Percentiles rank a stretch among this genome's conserved stretches.
phyloP scores from a whole-genome alignment of 2,329 filamentous ascomycete genomes.

The Fusarium domesticum region DNA sequence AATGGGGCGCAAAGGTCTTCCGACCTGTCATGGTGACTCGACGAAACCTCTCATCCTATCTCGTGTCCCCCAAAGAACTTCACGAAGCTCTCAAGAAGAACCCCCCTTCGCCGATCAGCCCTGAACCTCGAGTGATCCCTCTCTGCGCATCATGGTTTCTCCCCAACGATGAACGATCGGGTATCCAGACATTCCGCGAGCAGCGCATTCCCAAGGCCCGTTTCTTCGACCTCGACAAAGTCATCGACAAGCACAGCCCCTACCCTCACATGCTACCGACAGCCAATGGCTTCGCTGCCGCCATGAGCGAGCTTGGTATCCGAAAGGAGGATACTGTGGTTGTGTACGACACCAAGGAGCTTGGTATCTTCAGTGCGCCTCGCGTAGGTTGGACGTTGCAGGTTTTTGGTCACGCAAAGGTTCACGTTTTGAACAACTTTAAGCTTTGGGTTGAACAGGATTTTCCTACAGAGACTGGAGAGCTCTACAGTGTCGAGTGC shows the following conservation, averaged over 20 bases:
- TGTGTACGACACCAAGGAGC: slow-evolving; percentile 87
- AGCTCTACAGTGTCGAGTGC: slow-evolving; percentile 65
- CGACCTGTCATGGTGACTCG: slow-evolving; percentile 29
- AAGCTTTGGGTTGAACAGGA: slow-evolving; percentile 86
- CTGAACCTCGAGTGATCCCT: slow-evolving; percentile 78
- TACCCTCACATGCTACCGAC: slow-evolving; percentile 97
- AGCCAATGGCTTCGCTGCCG: slow-evolving; percentile 74
- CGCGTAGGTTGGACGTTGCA: slow-evolving; percentile 90
- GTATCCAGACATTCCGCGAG: slow-evolving; percentile 75
- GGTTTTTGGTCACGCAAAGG: slow-evolving; percentile 82
- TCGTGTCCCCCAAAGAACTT: slow-evolving; percentile 82
- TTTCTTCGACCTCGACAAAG: slow-evolving; percentile 93
- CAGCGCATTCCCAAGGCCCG: slow-evolving; percentile 83
- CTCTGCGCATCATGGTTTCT: slow-evolving; percentile 96
- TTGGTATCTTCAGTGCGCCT: slow-evolving; percentile 92
- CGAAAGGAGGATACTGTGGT: slow-evolving; percentile 84
- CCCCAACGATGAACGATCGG: slow-evolving; percentile 82
- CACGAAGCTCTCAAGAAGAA: slow-evolving; percentile 79
- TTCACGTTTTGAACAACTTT: slow-evolving; percentile 95
- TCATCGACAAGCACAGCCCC: slow-evolving; percentile 81
- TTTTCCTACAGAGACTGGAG: slow-evolving; percentile 75
- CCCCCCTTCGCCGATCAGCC: slow-evolving; percentile 73
- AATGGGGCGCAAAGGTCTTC: slow-evolving; percentile 34
- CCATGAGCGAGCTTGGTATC: slow-evolving; percentile 88
- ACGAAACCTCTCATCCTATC: slow-evolving; percentile 67